Evolutionary conservation across 768 basidiomycete genomes (phyloP), one percentile per base, ranked within the genome.

Genomic region (Baorangia bicolor): DNA sequence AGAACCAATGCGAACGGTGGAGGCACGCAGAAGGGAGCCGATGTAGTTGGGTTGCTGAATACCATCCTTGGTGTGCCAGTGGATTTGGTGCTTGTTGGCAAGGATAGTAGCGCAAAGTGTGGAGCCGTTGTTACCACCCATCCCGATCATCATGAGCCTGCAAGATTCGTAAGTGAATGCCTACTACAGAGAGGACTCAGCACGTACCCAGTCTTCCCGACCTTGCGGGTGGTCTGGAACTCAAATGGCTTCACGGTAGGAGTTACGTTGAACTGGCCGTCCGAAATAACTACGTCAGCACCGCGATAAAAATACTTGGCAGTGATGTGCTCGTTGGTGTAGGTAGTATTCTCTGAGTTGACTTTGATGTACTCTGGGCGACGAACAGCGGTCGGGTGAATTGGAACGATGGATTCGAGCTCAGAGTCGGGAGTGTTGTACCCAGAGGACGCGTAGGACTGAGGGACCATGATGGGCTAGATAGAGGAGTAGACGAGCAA

Each of bases 61-160:
- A 47, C 96, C 94, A 33, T 80, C 76, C 81, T 97, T 98, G 75
- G 94, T 98, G 75, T 85, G 84, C 97, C 96, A 99, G 56, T 81
- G 75, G 73, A 98, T 93, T 73, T 90, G 86, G 79, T 98, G 90
- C 63, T 86, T 87, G 81, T 98, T 98, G 65, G 97, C 97, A 64
- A 97, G 84, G 70, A 98, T 86, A 58, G 95, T 97, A 13, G 97
- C 95, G 60, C 86, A 88, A 45, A 98, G 81, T 27, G 96, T 98
- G 45, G 90, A 83, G 49, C 96, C 97, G 69, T 99, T 99, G 83
- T 99, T 99, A 49, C 97, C 96, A 55, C 96, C 96, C 55, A 94
- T 75, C 56, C 97, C 97, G 64, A 98, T 88, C 84, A 99, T 89
- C 90, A 99, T 89, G 60, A 99, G 81, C 52, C 96, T 98, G 34